These are phyloP conservation scores for Pleurostoma richardsiae DNA, from an alignment of 2,329 filamentous ascomycete genomes.

Conservation along the genomic window DNA sequence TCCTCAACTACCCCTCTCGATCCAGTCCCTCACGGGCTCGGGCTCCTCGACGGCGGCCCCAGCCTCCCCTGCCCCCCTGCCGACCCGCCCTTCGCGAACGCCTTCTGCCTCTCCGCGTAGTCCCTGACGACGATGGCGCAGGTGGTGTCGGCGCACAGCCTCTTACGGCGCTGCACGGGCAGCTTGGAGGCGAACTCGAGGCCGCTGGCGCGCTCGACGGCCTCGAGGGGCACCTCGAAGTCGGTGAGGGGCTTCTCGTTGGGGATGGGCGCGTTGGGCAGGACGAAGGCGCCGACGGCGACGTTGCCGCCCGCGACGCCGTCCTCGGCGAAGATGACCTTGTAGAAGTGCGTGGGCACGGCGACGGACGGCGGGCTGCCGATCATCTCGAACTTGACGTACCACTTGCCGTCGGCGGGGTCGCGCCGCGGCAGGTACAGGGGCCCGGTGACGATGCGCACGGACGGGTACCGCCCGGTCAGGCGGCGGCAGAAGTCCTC, in stretches of 20 bases:
- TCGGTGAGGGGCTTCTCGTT: constrained; percentile 84
- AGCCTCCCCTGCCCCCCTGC: constrained; percentile 8
- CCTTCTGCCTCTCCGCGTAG: constrained; percentile 59
- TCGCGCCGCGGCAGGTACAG: constrained; percentile 87
- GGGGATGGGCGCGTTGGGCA: constrained; percentile 84
- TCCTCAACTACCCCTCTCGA: background rate
- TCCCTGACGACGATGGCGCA: constrained; percentile 83
- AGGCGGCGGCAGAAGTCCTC: constrained; percentile 93
- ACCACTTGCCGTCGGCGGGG: constrained; percentile 83
- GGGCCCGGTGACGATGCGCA: constrained; percentile 89
- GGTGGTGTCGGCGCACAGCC: constrained; percentile 79
- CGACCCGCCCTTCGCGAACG: constrained; percentile 36
- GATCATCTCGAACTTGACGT: constrained; percentile 92
- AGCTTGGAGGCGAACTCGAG: constrained; percentile 85
- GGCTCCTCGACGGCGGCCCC: constrained; percentile 1
- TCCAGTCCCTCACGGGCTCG: constrained; percentile 5
- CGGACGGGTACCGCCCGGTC: constrained; percentile 74
- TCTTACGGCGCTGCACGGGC: constrained; percentile 65
- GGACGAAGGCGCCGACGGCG: constrained; percentile 86
- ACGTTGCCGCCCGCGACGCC: constrained; percentile 66
- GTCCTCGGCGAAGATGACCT: constrained; percentile 95
- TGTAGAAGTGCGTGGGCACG: constrained; percentile 98
- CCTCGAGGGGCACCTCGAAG: constrained; percentile 93
- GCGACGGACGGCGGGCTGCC: constrained; percentile 89
- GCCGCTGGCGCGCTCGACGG: constrained; percentile 85